Conservation (phyloP, 1,284 basidiomycete genomes). For the Filobasidium uniguttulatum region DNA sequence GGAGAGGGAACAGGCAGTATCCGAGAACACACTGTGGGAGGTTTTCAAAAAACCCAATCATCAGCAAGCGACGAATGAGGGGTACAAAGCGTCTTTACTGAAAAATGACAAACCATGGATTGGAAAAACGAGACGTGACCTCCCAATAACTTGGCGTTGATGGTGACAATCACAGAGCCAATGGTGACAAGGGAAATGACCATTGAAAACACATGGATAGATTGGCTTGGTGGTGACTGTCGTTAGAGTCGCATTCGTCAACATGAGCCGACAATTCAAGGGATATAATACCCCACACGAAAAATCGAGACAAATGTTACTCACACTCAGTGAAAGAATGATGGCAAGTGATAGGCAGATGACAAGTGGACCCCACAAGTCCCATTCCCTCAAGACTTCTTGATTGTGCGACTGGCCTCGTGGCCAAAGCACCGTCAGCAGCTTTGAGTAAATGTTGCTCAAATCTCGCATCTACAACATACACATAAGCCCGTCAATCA, state of each 20-base stretch:
- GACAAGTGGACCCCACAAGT: conserved; percentile 80
- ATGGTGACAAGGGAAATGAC: conserved; percentile 82
- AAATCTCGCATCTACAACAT: conserved; percentile 60
- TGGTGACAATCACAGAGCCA: conserved; percentile 73
- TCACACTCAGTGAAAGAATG: conserved; percentile 57
- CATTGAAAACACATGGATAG: conserved; percentile 76
- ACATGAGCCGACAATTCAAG: not conserved
- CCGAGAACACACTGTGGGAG: conserved; percentile 54
- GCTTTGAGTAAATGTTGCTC: conserved; percentile 74
- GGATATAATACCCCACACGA: too few relatives aligned
- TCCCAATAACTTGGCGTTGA: conserved; percentile 91
- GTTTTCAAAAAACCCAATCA: not conserved
- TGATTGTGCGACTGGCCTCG: conserved; percentile 53
- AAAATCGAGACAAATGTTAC: conserved; percentile 22
- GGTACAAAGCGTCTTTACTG: not conserved
- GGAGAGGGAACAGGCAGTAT: conserved; percentile 79
- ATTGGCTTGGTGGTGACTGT: conserved; percentile 68
- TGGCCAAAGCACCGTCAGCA: conserved; percentile 83
- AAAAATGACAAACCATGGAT: conserved; percentile 44
- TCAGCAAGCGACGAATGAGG: not conserved
- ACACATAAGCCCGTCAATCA: not conserved
- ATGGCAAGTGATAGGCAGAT: conserved; percentile 32
- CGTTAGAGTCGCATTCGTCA: not conserved
- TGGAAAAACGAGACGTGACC: conserved; percentile 97
- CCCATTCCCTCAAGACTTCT: conserved; percentile 82